A percentile compares a stretch with the other conserved stretches of the same genome.
phyloP scores from a whole-genome alignment of 176 grass and related monocot genomes.

The Oryza longistaminata region DNA sequence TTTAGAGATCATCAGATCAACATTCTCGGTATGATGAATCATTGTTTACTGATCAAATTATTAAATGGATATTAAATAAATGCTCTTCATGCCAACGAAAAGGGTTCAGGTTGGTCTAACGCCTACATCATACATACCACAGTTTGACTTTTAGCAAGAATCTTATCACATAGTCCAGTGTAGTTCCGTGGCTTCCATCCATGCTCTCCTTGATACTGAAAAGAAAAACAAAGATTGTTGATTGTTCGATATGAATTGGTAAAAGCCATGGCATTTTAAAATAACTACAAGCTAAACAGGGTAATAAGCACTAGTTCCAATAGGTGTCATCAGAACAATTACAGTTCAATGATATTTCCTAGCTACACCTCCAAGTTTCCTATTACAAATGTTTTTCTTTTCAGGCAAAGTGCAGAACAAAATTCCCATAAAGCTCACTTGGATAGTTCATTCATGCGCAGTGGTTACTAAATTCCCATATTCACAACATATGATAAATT shows the following conservation, averaged over 20 bases:
- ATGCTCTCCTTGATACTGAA: slow-evolving; percentile 95
- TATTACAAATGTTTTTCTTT: not conserved
- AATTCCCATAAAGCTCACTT: slow-evolving; percentile 8
- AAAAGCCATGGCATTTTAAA: slow-evolving; percentile 27
- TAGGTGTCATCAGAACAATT: slow-evolving; percentile 6
- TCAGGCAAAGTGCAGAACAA: not conserved
- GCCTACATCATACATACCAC: slow-evolving; percentile 67
- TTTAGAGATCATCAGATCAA: not conserved
- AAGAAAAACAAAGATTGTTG: slow-evolving; percentile 19
- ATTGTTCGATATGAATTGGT: slow-evolving; percentile 5
- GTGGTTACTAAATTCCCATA: slow-evolving; percentile 8
- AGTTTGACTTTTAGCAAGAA: slow-evolving; percentile 97
- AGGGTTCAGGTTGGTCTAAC: not conserved
- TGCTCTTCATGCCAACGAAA: slow-evolving; percentile 10
- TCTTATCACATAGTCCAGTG: slow-evolving; percentile 89
- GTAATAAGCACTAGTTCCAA: not conserved
- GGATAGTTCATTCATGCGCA: not conserved
- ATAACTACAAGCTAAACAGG: not conserved
- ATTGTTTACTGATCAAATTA: slow-evolving; percentile 25
- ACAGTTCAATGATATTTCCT: not conserved
- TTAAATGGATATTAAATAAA: not conserved
- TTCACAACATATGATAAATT: not conserved
- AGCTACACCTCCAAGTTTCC: not conserved
- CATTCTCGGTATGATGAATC: not conserved
- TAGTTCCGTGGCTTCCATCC: slow-evolving; percentile 92